Conservation (phyloP, 768 basidiomycete genomes). For the Russula vinacea region DNA sequence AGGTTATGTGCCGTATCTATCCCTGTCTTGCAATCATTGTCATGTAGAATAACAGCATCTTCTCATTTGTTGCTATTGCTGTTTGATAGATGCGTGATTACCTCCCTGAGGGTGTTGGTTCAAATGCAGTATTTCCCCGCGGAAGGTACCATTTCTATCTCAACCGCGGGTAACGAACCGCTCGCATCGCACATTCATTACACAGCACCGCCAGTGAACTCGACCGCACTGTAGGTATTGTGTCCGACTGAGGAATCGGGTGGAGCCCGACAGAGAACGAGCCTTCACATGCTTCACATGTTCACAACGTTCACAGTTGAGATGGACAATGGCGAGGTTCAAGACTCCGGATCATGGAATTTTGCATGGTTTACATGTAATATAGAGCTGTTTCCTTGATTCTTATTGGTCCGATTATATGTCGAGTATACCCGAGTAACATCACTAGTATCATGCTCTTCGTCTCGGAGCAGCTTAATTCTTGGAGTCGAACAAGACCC, state of each 20-base stretch:
- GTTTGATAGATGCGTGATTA: slow-evolving; percentile 4
- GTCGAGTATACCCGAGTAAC: not conserved
- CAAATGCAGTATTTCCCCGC: not conserved
- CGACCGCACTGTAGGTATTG: no score
- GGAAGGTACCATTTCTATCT: not conserved
- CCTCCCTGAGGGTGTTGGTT: not conserved
- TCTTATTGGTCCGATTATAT: not conserved
- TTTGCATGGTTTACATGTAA: not conserved
- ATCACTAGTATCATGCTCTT: not conserved
- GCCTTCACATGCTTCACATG: no score
- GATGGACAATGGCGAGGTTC: no score
- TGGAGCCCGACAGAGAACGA: no score
- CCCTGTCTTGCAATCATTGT: slow-evolving; percentile 26
- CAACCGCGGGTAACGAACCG: no score
- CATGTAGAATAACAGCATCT: slow-evolving; percentile 28
- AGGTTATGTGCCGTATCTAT: slow-evolving; percentile 27
- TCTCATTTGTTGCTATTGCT: not conserved
- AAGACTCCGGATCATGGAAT: not conserved
- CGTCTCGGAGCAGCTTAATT: not conserved
- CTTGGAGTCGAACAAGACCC: not conserved
- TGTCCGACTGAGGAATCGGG: no score
- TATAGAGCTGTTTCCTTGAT: no score
- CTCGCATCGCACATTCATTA: not conserved
- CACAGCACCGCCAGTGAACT: no score
- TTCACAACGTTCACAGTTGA: no score